Conservation (phyloP, 805 yeast genomes). For the Aciculoconidium aculeatum region DNA sequence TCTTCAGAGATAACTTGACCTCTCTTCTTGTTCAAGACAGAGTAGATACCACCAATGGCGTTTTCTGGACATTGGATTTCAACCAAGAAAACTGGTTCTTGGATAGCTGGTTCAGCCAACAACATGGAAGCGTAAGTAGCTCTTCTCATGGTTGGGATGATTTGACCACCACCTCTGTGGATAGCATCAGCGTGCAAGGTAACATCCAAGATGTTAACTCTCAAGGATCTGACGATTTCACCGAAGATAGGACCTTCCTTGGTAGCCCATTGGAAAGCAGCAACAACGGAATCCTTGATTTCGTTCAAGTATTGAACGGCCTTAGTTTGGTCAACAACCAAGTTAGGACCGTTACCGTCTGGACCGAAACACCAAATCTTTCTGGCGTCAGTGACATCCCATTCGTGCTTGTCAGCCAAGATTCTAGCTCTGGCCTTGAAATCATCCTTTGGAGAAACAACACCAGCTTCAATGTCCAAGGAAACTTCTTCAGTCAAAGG, state of each 20-base stretch:
- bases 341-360: constrained; percentile 97
- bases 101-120: constrained; percentile 97
- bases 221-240: constrained; percentile 92
- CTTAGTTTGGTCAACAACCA: constrained; percentile 99
- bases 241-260: constrained; percentile 99
- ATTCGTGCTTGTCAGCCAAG: constrained; percentile 97
- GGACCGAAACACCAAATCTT: constrained; percentile 99
- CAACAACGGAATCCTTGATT: constrained; percentile 98
- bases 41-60: constrained; percentile 99
- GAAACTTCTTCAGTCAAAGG: constrained; percentile 93
- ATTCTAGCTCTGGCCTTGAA: constrained; percentile 98
- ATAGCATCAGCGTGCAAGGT: constrained; percentile 99
- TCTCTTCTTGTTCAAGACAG: constrained; percentile 98
- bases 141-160: constrained; percentile 99
- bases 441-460: constrained; percentile 92
- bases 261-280: constrained; percentile 99
- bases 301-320: constrained; percentile 98
- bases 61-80: constrained; percentile 99
- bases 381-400: constrained; percentile 99
- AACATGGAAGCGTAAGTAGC: constrained; percentile 97
- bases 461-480: constrained; percentile 88
- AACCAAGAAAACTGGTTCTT: constrained; percentile 98
- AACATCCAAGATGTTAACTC: constrained; percentile 98
- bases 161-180: constrained; percentile 99
- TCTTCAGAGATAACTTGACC: constrained; percentile 99